Percentiles rank a stretch among this genome's conserved stretches.
Evolutionary conservation across 108 stramenopile genomes (phyloP).

Genomic region (Stephanodiscus triporus): DNA sequence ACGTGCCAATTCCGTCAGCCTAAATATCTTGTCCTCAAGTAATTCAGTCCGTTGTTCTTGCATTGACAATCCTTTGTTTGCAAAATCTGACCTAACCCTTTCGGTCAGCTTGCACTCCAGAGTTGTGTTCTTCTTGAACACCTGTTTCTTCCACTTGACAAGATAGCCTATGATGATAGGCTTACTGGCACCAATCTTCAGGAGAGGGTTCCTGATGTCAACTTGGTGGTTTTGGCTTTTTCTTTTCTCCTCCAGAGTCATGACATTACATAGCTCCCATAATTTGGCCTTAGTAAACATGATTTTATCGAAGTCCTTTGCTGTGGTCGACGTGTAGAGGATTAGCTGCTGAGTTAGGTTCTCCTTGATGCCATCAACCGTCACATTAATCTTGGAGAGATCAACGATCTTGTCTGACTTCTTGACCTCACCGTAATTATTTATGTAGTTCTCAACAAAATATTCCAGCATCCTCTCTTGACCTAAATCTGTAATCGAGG

Average conservation of each 20-base stretch:
- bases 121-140: background rate
- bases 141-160: slow-evolving; percentile 5
- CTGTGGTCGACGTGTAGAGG: background rate
- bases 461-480: background rate
- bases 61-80: background rate
- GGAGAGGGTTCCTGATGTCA: background rate
- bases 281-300: background rate
- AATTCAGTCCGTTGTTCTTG: background rate
- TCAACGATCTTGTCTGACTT: background rate
- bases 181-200: background rate
- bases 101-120: background rate
- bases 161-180: background rate
- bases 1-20: background rate
- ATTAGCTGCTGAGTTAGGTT: background rate
- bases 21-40: background rate
- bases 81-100: background rate
- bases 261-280: background rate
- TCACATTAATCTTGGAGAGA: background rate
- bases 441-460: background rate
- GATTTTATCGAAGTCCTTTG: background rate
- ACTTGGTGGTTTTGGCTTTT: background rate
- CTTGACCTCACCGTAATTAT: background rate
- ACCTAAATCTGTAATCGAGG: background rate
- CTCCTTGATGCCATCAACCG: background rate
- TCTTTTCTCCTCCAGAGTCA: background rate